Conservation (phyloP, 2,329 filamentous ascomycete genomes). For the Aspergillus brasiliensis region DNA sequence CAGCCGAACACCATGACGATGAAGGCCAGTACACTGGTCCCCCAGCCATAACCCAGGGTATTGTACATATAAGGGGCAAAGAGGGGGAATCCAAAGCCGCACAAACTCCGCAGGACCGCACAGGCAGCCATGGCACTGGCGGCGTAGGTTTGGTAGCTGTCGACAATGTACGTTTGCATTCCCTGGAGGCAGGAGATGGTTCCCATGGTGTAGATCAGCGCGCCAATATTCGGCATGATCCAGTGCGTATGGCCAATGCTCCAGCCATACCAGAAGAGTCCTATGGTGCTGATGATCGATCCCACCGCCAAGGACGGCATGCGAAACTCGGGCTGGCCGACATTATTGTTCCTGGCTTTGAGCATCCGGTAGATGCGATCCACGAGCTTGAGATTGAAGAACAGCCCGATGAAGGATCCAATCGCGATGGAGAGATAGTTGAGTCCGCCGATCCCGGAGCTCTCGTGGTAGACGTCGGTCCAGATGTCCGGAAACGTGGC, state of each 20-base stretch:
- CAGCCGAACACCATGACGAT: constrained; percentile 37
- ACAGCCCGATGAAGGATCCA: constrained; percentile 60
- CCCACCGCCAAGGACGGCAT: constrained; percentile 59
- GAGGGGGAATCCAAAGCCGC: constrained; percentile 36
- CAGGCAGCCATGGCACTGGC: constrained; percentile 26
- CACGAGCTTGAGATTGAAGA: constrained; percentile 51
- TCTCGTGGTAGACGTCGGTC: constrained; percentile 56
- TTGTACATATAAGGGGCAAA: constrained; percentile 38
- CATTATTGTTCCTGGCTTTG: constrained; percentile 45
- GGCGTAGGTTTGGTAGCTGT: constrained; percentile 34
- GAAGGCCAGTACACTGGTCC: constrained; percentile 38
- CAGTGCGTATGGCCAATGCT: constrained; percentile 52
- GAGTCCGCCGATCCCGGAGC: constrained; percentile 58
- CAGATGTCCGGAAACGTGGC: constrained; percentile 58
- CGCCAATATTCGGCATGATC: constrained; percentile 56
- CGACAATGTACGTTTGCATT: constrained; percentile 38
- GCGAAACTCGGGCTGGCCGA: constrained; percentile 60
- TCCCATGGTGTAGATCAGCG: constrained; percentile 49
- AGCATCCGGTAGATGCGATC: constrained; percentile 52
- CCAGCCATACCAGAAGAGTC: constrained; percentile 62
- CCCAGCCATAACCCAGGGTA: constrained; percentile 34
- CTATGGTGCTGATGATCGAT: constrained; percentile 53
- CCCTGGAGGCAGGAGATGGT: constrained; percentile 39
- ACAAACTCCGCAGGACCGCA: constrained; percentile 12
- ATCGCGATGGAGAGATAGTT: constrained; percentile 65